Evolutionary conservation across 768 basidiomycete species (phyloP).

Genomic region (Cytidiella melzeri): DNA sequence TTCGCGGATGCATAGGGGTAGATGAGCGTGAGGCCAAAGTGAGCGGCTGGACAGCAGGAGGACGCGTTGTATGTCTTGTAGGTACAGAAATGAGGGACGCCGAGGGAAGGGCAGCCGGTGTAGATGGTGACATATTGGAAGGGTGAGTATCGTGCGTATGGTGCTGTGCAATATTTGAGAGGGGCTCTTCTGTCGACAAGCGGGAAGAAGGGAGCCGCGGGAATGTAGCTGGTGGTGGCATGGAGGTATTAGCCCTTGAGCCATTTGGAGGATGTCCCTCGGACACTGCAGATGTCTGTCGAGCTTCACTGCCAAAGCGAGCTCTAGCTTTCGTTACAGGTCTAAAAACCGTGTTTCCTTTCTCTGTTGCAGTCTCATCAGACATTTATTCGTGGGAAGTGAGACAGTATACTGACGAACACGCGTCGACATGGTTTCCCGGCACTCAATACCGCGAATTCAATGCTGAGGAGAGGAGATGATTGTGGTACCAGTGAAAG

Average conservation of each 20-base stretch:
- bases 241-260: background rate
- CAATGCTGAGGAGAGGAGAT: background rate
- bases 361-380: conserved; percentile 39
- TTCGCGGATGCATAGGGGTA: background rate
- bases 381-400: conserved; percentile 4
- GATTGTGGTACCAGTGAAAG: too few species aligned
- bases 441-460: background rate
- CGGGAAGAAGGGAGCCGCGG: conserved; percentile 10
- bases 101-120: background rate
- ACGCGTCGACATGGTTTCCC: conserved; percentile 35
- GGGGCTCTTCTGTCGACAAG: background rate
- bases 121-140: background rate
- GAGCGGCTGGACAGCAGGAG: conserved; percentile 1
- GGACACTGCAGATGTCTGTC: conserved; percentile 20
- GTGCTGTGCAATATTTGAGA: background rate
- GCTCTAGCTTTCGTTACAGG: conserved; percentile 56
- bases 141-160: background rate
- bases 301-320: conserved; percentile 26
- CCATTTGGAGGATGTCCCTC: conserved; percentile 9
- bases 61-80: background rate
- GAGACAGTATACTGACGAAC: conserved; percentile 48
- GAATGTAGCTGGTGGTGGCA: conserved; percentile 9
- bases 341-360: conserved; percentile 63
- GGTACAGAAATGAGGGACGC: conserved; percentile 3
- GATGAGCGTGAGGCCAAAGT: background rate